A percentile compares a stretch with the other conserved stretches of the same genome.
Conservation (phyloP, 768 basidiomycete species). For the Chalciporus chontae region DNA sequence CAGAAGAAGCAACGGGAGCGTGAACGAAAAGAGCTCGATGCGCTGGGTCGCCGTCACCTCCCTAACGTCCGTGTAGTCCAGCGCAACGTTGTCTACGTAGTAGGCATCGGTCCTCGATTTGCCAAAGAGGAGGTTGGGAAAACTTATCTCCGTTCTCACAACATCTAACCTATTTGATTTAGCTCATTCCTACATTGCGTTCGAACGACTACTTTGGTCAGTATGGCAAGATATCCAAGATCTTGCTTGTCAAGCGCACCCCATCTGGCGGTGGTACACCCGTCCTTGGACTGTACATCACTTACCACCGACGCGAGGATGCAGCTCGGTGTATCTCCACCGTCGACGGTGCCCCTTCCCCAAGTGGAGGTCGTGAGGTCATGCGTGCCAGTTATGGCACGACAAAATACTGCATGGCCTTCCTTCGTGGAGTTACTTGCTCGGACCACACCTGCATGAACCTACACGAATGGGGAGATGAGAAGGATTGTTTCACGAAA, state of each 20-base stretch:
- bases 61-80: constrained; percentile 96
- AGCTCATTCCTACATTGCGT: constrained; percentile 90
- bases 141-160: neutral
- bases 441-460: constrained; percentile 90
- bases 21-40: constrained; percentile 91
- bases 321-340: constrained; percentile 90
- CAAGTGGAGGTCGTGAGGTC: constrained; percentile 83
- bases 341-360: constrained; percentile 88
- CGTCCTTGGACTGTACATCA: constrained; percentile 93
- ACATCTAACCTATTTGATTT: constrained; percentile 4
- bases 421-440: constrained; percentile 82
- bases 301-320: constrained; percentile 91
- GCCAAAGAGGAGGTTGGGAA: constrained; percentile 89
- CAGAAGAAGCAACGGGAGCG: constrained; percentile 95
- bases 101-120: constrained; percentile 90
- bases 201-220: constrained; percentile 97
- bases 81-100: constrained; percentile 92
- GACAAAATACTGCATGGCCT: constrained; percentile 96
- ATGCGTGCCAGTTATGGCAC: constrained; percentile 96
- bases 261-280: constrained; percentile 68
- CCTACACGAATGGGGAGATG: constrained; percentile 97
- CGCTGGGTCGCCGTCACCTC: constrained; percentile 77
- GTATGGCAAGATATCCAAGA: constrained; percentile 97
- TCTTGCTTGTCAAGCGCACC: constrained; percentile 87
- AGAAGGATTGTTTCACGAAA: constrained; percentile 96